Conservation (phyloP, 2,329 filamentous ascomycete genomes). For the Lizonia empirigonia region DNA sequence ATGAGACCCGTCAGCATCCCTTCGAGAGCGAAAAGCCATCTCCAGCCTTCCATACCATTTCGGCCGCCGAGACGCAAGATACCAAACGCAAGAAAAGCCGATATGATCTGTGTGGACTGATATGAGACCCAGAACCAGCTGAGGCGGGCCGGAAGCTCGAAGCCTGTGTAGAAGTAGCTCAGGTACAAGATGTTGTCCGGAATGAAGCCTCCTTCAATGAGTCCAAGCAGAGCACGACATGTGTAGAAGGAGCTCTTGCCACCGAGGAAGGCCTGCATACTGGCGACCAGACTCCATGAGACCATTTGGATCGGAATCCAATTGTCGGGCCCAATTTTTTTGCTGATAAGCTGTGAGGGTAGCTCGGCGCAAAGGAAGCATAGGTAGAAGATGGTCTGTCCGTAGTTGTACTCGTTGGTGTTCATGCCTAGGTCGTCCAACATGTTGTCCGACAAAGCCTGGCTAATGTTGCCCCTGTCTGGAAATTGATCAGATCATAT, state of each 20-base stretch:
- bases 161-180: constrained; percentile 76
- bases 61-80: constrained; percentile 57
- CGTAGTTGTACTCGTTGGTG: constrained; percentile 49
- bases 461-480: constrained; percentile 54
- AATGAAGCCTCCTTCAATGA: constrained; percentile 61
- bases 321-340: constrained; percentile 53
- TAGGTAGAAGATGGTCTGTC: constrained; percentile 69
- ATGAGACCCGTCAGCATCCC: constrained; percentile 46
- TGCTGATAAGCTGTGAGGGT: constrained; percentile 55
- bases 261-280: constrained; percentile 73
- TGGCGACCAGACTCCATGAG: constrained; percentile 56
- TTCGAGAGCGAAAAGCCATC: constrained; percentile 54
- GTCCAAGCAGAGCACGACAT: constrained; percentile 51
- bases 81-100: constrained; percentile 62
- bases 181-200: constrained; percentile 70
- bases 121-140: constrained; percentile 74
- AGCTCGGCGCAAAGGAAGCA: constrained; percentile 71
- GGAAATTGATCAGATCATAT: no score
- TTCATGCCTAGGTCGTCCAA: constrained; percentile 40
- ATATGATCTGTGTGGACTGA: constrained; percentile 60
- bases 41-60: constrained; percentile 60
- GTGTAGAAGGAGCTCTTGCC: constrained; percentile 54
- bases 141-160: constrained; percentile 70
- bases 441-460: constrained; percentile 46
- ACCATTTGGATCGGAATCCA: constrained; percentile 53